Base-by-base conservation (phyloP, 371 early-diverging fungal genomes). In the Apophysomyces elegans region DNA sequence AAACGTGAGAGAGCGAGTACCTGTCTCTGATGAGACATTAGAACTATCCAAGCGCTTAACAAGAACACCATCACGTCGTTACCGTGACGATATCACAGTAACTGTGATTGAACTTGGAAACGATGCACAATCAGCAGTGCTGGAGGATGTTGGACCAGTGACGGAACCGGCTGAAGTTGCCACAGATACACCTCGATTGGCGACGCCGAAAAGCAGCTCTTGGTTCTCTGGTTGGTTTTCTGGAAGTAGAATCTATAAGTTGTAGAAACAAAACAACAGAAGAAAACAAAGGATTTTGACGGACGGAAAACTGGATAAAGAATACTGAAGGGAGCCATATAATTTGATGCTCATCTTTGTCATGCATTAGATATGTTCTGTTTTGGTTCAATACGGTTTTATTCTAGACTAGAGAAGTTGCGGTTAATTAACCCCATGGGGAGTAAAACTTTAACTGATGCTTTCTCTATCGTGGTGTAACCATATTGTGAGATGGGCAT, bases 1-100 rank as follows among this genome's bases (percentile, higher is more conserved):
- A 61, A 79, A 82, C 26, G 58, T 76, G 4, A 65, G 74, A 12
- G 58, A 47, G 5, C 69, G 67, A n/a, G 67, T 63, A 9, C 66
- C 70, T 4, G 78, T 74, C 0, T 61, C 73, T 4, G 72, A 82
- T 61, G 50, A 61, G 35, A 61, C 66, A 6, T 54, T 78, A 8
- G 83, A 82, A 61, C 56, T 82, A 18, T 82, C 83, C 5, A 80
- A 83, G 56, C 66, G 79, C 11, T 63, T 83, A 58, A 80, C 83
- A 0, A 63, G 79, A 37, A 60, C 69, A 26, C 83, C 80, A 13
- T 83, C 83, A 41, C 86, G 99, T 45, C 72, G 86, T n/a, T 94
- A 87, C 72, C 84, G 97, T 11, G 99, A 98, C 74, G 99, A 98
- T 69, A 94, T 98, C 58, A 97, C 98, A 0, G 93, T 95, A 26